phyloP scores from a whole-genome alignment of 148 eudicot species.

The Rhododendron griersonianum region DNA sequence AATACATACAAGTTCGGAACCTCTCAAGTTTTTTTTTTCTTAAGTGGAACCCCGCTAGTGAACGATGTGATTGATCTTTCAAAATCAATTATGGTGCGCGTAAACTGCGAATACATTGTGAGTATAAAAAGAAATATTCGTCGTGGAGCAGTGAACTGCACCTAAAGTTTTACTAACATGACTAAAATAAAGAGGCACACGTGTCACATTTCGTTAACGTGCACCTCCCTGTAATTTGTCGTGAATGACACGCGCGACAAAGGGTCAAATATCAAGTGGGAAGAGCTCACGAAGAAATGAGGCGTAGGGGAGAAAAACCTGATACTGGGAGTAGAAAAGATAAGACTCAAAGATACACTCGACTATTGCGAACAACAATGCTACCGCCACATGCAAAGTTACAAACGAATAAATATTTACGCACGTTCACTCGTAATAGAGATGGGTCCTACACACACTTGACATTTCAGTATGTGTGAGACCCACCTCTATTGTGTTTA shows the following conservation, averaged over 20 bases:
- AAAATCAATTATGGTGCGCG: too few species aligned
- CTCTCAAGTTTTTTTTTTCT: too few species aligned
- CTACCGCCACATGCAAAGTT: too few species aligned
- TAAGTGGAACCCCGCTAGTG: accelerated
- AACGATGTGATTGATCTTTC: accelerated
- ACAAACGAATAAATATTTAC: too few species aligned
- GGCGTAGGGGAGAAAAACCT: neutral
- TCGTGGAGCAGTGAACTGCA: neutral
- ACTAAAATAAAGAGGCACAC: neutral
- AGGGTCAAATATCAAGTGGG: slow-evolving; percentile 13
- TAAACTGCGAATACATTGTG: too few species aligned
- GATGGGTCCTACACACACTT: too few species aligned
- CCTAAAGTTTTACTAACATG: neutral
- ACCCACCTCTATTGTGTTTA: too few species aligned
- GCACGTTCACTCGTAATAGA: too few species aligned
- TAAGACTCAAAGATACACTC: too few species aligned
- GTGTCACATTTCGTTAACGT: neutral
- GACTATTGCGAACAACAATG: too few species aligned
- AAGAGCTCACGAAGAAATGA: neutral
- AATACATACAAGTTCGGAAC: too few species aligned
- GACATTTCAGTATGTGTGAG: too few species aligned
- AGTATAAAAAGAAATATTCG: neutral
- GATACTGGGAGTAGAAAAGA: neutral
- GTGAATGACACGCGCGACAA: slow-evolving; percentile 17
- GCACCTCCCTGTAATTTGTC: slow-evolving; percentile 6